Evolutionary conservation across 225 moss, liverwort and hornwort species (phyloP).

Genomic region (Marchantia polymorpha): DNA sequence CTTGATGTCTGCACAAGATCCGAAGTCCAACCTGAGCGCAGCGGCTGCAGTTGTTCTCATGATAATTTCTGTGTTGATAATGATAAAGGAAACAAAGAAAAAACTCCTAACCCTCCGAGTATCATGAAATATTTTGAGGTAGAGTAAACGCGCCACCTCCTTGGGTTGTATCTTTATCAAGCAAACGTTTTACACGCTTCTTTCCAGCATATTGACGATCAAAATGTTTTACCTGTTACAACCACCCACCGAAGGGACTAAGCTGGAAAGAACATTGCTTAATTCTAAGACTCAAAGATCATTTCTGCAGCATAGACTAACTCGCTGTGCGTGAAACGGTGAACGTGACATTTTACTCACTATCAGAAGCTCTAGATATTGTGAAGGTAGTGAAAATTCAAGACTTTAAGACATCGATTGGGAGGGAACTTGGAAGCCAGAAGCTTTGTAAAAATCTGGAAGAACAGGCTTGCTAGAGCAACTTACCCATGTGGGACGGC

Average conservation of each 20-base stretch:
- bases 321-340: neutral
- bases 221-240: conserved; percentile 75
- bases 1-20: conserved; percentile 11
- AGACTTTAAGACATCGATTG: neutral
- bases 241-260: neutral
- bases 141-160: conserved; percentile 22
- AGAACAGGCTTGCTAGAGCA: neutral
- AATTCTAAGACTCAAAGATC: neutral
- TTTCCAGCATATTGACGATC: conserved; percentile 71
- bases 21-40: conserved; percentile 7
- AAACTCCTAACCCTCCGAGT: neutral
- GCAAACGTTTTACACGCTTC: conserved; percentile 60
- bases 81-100: neutral
- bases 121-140: conserved; percentile 24
- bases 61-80: neutral
- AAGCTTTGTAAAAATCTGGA: neutral
- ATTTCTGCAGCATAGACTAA: neutral
- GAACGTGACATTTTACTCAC: neutral
- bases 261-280: neutral
- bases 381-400: neutral
- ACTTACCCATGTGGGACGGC: conserved; percentile 77
- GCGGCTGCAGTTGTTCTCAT: conserved; percentile 1
- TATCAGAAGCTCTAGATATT: neutral
- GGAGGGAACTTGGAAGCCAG: neutral
- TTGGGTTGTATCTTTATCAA: conserved; percentile 42